Base-by-base conservation (phyloP, 1,139 yeast species). In the Zygosaccharomyces sapae region DNA sequence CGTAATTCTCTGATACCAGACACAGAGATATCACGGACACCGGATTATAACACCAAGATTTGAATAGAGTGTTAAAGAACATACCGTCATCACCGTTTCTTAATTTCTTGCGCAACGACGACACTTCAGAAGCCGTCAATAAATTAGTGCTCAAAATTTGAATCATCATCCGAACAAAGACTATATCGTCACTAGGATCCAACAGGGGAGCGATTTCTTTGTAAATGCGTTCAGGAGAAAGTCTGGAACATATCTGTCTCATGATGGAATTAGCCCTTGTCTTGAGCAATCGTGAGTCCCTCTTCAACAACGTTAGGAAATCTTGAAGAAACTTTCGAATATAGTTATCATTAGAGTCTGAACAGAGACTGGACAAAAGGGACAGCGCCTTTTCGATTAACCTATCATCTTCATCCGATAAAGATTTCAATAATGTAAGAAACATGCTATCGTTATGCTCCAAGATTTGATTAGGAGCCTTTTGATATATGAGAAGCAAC, bases 1-100 rank as follows among this genome's bases (percentile, higher is more conserved):
- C 95, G 62, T 94, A 92, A 47, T 89, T 88, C 45, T 92, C 92
- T 0, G 97, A 86, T 24, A 92, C 72, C 39, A 94, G 72, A 59
- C 97, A 90, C 31, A 94, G 72, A 0, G 96, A 83, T 38, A 94
- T 72, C 0, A 92, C 88, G 24, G 97, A 92, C 0, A 95, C 89
- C 0, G 96, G 82, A 63, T 89, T 90, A 55, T 86, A 86, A 57
- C 96, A 83, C 98, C 98, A 94, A 48, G 95, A 83, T 59, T 79
- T 82, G 68, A 92, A 94, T 47, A 94, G 72, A 0, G 83, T 74
- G 13, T 86, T 77, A 65, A 94, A 94, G 44, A 90, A 72, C 27
- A 75, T 68, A 73, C 85, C 81, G 48, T 89, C 96, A 41, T 82
- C 86, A 33, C 67, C 65, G 45, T 70, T 69, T 48, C 82, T 80